Evolutionary conservation across 345 rosid genomes (phyloP).

Genomic region (Ceriops decandra): DNA sequence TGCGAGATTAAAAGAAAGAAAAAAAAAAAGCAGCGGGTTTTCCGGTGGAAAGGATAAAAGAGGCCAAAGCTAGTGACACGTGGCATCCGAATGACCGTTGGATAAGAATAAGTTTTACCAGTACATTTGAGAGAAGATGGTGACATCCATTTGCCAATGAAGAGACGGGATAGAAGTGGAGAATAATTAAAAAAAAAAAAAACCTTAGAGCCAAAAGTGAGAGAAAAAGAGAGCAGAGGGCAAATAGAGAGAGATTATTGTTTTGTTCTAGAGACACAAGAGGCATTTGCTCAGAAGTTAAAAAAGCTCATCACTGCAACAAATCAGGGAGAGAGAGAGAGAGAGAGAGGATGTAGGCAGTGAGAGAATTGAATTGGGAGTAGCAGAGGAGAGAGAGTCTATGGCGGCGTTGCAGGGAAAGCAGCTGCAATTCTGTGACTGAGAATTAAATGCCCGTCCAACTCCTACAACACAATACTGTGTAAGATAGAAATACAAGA

Average conservation of each 20-base stretch:
- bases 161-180: constrained; percentile 4
- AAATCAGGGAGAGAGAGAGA: constrained; percentile 27
- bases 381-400: constrained; percentile 42
- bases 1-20: not conserved
- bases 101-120: constrained; percentile 26
- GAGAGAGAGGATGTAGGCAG: constrained; percentile 12
- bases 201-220: not conserved
- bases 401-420: constrained; percentile 79
- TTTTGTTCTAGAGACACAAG: constrained; percentile 21
- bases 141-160: constrained; percentile 18
- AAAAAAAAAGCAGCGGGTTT: constrained; percentile 38
- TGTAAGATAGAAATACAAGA: constrained; percentile 13
- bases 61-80: constrained; percentile 26
- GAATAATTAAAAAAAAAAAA: constrained; percentile 8
- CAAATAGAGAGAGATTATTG: constrained; percentile 10
- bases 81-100: constrained; percentile 13
- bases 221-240: constrained; percentile 1
- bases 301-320: constrained; percentile 15
- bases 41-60: constrained; percentile 36
- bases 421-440: constrained; percentile 37
- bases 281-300: constrained; percentile 23
- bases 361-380: constrained; percentile 33
- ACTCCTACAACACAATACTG: constrained; percentile 20
- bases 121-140: constrained; percentile 11
- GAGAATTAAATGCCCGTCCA: constrained; percentile 18